These are phyloP conservation scores for Lenwebbia sp. DNA, from an alignment of 345 rosid species.

Conservation along the genomic window DNA sequence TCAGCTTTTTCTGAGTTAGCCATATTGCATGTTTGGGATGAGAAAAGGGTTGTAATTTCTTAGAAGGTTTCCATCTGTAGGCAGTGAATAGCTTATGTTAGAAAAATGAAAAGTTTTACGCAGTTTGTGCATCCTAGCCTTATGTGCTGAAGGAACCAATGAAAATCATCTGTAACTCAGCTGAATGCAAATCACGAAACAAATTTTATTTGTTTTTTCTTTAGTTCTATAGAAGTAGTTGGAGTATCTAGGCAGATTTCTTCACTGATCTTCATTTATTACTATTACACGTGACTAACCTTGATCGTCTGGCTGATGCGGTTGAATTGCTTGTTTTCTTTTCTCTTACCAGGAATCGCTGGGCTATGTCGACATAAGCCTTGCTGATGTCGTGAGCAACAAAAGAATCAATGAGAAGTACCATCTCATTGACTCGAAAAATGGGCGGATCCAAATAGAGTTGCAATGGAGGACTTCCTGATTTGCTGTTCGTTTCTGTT, in stretches of 20 bases:
- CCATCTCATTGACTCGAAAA: conserved; percentile 89
- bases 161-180: not conserved
- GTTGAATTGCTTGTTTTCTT: not conserved
- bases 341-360: conserved; percentile 48
- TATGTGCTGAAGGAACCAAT: not conserved
- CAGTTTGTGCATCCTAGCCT: not conserved
- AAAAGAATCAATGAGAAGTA: conserved; percentile 75
- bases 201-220: not conserved
- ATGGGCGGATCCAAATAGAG: conserved; percentile 77
- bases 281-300: not conserved
- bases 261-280: not conserved
- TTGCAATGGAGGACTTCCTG: conserved; percentile 77
- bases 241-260: not conserved
- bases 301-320: not conserved
- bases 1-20: not conserved
- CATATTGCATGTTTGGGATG: not conserved
- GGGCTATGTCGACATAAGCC: conserved; percentile 64
- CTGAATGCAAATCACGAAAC: not conserved
- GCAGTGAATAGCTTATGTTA: not conserved
- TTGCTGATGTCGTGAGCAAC: conserved; percentile 77
- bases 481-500: conserved; percentile 6
- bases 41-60: not conserved
- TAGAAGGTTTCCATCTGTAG: not conserved
- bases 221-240: not conserved
- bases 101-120: not conserved